Conservation (phyloP, 495 filamentous ascomycete species). For the Extremus antarcticus region DNA sequence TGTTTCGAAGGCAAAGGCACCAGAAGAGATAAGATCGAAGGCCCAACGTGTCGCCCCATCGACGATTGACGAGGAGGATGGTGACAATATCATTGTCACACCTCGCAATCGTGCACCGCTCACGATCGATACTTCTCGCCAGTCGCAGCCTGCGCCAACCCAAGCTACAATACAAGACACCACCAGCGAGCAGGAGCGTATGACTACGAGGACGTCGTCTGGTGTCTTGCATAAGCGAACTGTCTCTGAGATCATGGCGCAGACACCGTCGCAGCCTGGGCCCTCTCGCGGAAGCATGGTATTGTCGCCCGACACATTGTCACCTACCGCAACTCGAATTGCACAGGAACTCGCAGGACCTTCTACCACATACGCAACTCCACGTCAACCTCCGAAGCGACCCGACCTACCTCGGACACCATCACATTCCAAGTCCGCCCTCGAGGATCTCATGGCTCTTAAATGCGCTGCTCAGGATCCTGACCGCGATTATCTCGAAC, state of each 20-base stretch:
- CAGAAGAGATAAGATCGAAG: neutral
- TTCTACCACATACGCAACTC: neutral
- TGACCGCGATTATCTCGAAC: slow-evolving; percentile 66
- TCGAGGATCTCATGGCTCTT: slow-evolving; percentile 38
- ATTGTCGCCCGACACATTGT: slow-evolving; percentile 1
- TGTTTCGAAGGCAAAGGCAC: neutral
- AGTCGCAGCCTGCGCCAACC: neutral
- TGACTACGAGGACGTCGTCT: slow-evolving; percentile 55
- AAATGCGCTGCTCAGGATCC: slow-evolving; percentile 42
- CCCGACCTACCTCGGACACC: slow-evolving; percentile 13
- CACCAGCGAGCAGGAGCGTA: slow-evolving; percentile 37
- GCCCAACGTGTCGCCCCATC: neutral
- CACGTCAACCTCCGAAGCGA: neutral
- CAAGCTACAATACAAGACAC: slow-evolving; percentile 15
- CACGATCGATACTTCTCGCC: slow-evolving; percentile 1
- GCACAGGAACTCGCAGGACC: neutral
- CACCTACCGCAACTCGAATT: neutral
- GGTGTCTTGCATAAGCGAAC: slow-evolving; percentile 61
- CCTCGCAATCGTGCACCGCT: slow-evolving; percentile 3
- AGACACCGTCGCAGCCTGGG: slow-evolving; percentile 35
- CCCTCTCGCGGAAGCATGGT: neutral
- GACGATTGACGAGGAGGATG: slow-evolving; percentile 4
- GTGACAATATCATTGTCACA: slow-evolving; percentile 17
- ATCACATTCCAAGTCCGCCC: slow-evolving; percentile 25
- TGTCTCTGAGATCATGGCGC: slow-evolving; percentile 60